Base-by-base conservation (phyloP, 2,329 filamentous ascomycete genomes). In the Rhynchosporium graminicola region DNA sequence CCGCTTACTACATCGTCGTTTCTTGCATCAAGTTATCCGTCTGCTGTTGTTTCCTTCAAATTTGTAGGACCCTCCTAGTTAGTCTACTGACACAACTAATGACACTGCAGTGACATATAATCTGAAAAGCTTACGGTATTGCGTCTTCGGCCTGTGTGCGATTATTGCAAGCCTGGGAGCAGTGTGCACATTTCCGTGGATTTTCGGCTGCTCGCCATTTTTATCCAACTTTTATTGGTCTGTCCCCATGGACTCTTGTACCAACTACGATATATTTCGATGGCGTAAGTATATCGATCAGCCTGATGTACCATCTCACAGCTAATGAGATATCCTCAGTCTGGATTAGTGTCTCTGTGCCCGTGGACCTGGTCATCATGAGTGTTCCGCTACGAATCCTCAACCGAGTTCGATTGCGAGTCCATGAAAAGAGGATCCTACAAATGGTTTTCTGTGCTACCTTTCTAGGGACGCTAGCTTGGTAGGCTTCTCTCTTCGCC, bases 21-120 rank as follows among this genome's bases (percentile, higher is more conserved):
- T 65, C 66, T n/a, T 68, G 67, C 52, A 70, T 74, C 38, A 74
- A 74, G 57, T 61, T 73, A 31, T 73, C 71, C 8, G 69, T 72
- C 6, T 72, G 70, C 61, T 71, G 62, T 57, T 71, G 66, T 62
- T 71, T 73, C 40, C 65, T 74, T 45, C 68, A 72, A 47, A 71
- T 74, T 48, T 60, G 72, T 73, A 71, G 63, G 69, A 47, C 6
- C 12, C 31, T 29, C 10, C 3, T 33, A 5, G 2, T 6, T 12
- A 50, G 4, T 28, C 7, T 36, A 51, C 28, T n/a, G 12, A 47
- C 40, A 33, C 26, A 31, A 38, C 13, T 54, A 45, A 57, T 58
- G 28, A 28, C 56, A 12, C 45, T 26, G 48, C 47, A 73, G 71
- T 72, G 9, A 70, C 70, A 20, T 60, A 63, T 43, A 68, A 70